Evolutionary conservation across 306 rosid genomes (phyloP).

Genomic region (Cicer yamashitae): DNA sequence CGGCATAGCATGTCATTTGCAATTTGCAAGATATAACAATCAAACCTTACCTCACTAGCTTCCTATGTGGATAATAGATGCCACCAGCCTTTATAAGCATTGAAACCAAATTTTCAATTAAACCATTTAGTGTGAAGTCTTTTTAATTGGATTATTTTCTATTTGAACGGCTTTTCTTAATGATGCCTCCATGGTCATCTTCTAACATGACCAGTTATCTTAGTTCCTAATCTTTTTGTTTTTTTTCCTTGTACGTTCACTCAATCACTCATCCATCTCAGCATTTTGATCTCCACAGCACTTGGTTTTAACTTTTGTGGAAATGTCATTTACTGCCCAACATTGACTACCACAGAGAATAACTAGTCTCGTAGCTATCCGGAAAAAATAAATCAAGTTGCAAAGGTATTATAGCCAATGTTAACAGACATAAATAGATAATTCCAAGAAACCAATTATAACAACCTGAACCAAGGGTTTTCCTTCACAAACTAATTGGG

Average conservation of each 20-base stretch:
- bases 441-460: conserved; percentile 6
- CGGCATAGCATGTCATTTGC: background rate
- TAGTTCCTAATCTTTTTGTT: conserved; percentile 4
- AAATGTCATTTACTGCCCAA: background rate
- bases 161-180: conserved; percentile 9
- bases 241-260: conserved; percentile 3
- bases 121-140: conserved; percentile 1
- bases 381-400: background rate
- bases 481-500: conserved; percentile 16
- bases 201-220: background rate
- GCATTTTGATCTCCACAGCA: conserved; percentile 5
- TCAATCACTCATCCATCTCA: conserved; percentile 12
- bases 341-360: conserved; percentile 19
- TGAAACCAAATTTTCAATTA: conserved; percentile 28
- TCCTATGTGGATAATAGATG: conserved; percentile 17
- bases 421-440: background rate
- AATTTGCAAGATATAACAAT: conserved; percentile 26
- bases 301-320: background rate
- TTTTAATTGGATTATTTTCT: conserved; percentile 24
- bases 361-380: conserved; percentile 5
- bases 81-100: background rate
- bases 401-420: background rate
- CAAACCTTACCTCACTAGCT: conserved; percentile 9
- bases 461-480: conserved; percentile 12
- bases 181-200: conserved; percentile 13